Percentiles rank a stretch among this genome's conserved stretches.
phyloP scores from a whole-genome alignment of 1,139 yeast genomes.

The Lodderomyces elongisporus region DNA sequence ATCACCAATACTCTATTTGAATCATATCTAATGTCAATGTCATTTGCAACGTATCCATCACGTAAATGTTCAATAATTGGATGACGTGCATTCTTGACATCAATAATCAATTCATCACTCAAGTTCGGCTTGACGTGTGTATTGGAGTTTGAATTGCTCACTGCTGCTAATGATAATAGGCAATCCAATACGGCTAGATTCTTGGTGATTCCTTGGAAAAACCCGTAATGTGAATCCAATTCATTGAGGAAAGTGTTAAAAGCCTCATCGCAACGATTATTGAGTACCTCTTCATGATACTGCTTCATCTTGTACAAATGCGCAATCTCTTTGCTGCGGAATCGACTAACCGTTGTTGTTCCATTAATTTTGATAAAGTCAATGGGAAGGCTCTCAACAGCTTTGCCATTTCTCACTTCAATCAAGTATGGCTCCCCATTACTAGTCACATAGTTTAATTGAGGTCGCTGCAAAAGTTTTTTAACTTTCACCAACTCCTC shows the following conservation, averaged over 20 bases:
- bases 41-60: constrained; percentile 64
- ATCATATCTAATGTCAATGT: constrained; percentile 44
- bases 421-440: constrained; percentile 65
- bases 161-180: constrained; percentile 63
- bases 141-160: constrained; percentile 40
- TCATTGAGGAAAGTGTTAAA: constrained; percentile 48
- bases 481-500: constrained; percentile 48
- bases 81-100: constrained; percentile 61
- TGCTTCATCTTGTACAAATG: constrained; percentile 51
- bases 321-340: constrained; percentile 56
- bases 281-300: constrained; percentile 58
- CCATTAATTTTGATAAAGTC: constrained; percentile 76
- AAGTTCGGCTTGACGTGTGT: constrained; percentile 55
- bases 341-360: constrained; percentile 68
- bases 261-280: constrained; percentile 50
- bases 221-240: constrained; percentile 44
- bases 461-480: constrained; percentile 49
- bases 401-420: constrained; percentile 60
- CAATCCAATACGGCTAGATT: constrained; percentile 68
- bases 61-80: constrained; percentile 67
- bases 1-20: constrained; percentile 53
- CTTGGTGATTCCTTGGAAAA: constrained; percentile 46
- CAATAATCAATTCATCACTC: constrained; percentile 47
- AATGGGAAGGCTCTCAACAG: constrained; percentile 53
- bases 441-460: constrained; percentile 51